Base-by-base conservation (phyloP, 129 eudicot species). In the Escallonia rubra region DNA sequence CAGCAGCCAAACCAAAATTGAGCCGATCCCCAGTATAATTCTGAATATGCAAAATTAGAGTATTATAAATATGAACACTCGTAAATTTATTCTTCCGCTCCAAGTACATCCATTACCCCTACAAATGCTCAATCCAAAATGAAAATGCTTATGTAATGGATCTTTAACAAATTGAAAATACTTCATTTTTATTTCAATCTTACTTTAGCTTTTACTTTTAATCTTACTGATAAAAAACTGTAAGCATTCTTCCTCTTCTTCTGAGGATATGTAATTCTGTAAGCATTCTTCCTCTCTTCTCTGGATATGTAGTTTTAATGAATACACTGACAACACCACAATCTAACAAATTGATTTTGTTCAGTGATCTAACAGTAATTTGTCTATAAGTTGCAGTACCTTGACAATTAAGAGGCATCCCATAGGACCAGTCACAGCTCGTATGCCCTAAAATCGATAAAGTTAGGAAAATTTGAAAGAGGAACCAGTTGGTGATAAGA, bases 401-500 rank as follows among this genome's bases (percentile, higher is more conserved):
- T 74, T 94, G 77, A 94, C 99, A 82, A 94, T 94, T 58, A 94
- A 82, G 72, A 94, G 96, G 79, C 99, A 94, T 72, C 99, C 99
- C 89, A 83, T 76, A 59, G 96, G 85, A 69, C 99, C 99, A 70
- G 99, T 94, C 60, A 94, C 99, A 70, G 97, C 96, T 82, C 97
- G 84, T 43, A 94, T 94, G 64, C 96, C 99, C 98, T 89, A 55
- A 52, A 72, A 62, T 55, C 69, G 43, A 50, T 67, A 43, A 74
- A 60, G 43, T 77, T 45, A 66, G 69, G 39, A 66, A 59, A 34
- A 59, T 9, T 3, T 14, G 14, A 52, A 44, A 69, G 34, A 46
- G 2, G 13, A 67, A 68, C 59, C 41, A 16, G 11, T 43, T 62
- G 49, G 71, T 13, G 59, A 69, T 15, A 62, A 15, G 64, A 62